phyloP scores from a whole-genome alignment of 139 green algal species.

The Nannochloris sp. region DNA sequence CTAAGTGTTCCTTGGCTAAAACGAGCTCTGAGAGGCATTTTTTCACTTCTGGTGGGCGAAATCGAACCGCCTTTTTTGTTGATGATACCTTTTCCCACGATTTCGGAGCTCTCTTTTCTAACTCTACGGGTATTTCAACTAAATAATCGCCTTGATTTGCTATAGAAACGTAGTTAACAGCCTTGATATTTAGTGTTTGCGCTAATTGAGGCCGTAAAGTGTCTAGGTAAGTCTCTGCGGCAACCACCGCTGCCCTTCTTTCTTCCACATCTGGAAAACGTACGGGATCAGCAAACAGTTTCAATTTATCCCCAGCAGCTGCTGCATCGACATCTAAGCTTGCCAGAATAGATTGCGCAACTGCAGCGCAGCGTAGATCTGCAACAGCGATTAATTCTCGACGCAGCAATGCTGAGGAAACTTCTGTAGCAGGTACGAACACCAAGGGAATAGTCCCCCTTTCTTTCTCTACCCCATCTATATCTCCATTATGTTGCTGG shows the following conservation, averaged over 20 bases:
- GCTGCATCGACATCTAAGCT: conserved; percentile 41
- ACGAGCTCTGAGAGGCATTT: conserved; percentile 35
- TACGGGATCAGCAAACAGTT: conserved; percentile 19
- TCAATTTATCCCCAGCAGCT: conserved; percentile 24
- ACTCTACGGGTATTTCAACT: conserved; percentile 62
- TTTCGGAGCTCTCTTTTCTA: conserved; percentile 26
- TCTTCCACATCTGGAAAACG: conserved; percentile 38
- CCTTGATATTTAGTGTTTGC: conserved; percentile 13
- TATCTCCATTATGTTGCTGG: background rate
- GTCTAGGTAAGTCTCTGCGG: conserved; percentile 27
- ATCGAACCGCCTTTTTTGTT: conserved; percentile 71
- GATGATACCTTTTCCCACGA: conserved; percentile 55
- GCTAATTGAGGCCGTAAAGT: conserved; percentile 37
- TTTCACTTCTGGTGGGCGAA: conserved; percentile 56
- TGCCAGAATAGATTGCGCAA: conserved; percentile 28
- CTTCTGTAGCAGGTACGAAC: background rate
- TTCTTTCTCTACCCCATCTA: background rate
- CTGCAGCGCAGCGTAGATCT: conserved; percentile 15
- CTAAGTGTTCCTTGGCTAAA: conserved; percentile 44
- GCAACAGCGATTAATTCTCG: conserved; percentile 29
- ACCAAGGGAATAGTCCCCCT: background rate
- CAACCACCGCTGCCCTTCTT: conserved; percentile 12
- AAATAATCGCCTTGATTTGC: conserved; percentile 56
- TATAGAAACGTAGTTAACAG: conserved; percentile 39
- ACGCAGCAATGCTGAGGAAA: conserved; percentile 35